Base-by-base conservation (phyloP, 2,329 filamentous ascomycete genomes). In the Hirsutella minnesotensis region DNA sequence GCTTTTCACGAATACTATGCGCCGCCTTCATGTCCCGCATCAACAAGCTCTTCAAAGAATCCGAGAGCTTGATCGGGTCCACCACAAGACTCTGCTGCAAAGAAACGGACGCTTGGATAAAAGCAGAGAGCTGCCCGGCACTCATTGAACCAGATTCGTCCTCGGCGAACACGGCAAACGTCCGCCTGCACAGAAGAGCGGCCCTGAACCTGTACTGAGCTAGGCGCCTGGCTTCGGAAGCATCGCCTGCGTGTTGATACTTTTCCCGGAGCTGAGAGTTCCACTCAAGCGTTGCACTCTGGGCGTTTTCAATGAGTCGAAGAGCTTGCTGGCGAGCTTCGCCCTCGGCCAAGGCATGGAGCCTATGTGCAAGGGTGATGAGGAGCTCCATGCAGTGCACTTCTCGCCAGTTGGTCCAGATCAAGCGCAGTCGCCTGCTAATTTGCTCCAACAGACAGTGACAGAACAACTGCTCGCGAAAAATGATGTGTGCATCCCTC, bases 341-440 rank as follows among this genome's bases (percentile, higher is more conserved):
- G 1, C 5, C 30, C 2, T 31, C 33, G 3, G 38, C 29, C 4
- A 46, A 13, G 44, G 51, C 27, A 41, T 51, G 65, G 1, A 56
- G 50, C 2, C 73, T 67, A 1, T 77, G 52, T 0, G 63, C 51
- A 0, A 83, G 49, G 0, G 66, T 72, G 5, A 81, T 64, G 2
- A 82, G 42, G 0, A 70, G 64, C 4, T 76, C 69, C 76, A 84
- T 81, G 13, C 67, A 65, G 41, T 73, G 56, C 0, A 59, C 62
- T 46, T 84, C 79, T 0, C 77, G 66, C 72, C 77, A 81, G 37
- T 77, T 83, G 0, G 61, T 55, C 0, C 56, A 52, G 8, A 84
- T 69, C 0, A 55, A 51, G 0, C 60, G 51, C 0, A 83, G 44
- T 1, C 62, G 56, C 1, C 41, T 43, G 39, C 61, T 49, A 0